Evolutionary conservation across 371 early-diverging fungal genomes (phyloP).

Genomic region (Capillidium heterosporum): DNA sequence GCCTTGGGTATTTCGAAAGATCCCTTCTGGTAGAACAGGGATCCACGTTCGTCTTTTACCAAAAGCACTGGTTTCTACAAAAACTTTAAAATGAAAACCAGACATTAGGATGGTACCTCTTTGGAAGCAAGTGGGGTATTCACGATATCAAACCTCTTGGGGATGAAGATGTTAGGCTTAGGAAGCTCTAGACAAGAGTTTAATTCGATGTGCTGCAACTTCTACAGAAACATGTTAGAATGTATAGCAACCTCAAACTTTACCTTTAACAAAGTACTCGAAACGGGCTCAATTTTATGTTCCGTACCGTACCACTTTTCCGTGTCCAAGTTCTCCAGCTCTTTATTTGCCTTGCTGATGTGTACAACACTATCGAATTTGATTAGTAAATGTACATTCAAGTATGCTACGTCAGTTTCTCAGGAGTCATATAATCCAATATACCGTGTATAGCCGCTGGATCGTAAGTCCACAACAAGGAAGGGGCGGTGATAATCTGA

Average conservation of each 20-base stretch:
- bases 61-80: background rate
- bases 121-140: slow-evolving; percentile 13
- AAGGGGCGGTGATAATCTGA: slow-evolving; percentile 44
- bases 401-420: slow-evolving; percentile 28
- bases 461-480: slow-evolving; percentile 38
- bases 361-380: background rate
- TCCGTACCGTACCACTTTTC: slow-evolving; percentile 74
- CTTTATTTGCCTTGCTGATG: background rate
- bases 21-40: background rate
- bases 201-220: background rate
- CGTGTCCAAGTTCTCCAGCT: slow-evolving; percentile 9
- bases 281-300: slow-evolving; percentile 44
- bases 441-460: slow-evolving; percentile 29
- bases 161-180: slow-evolving; percentile 66
- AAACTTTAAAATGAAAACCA: background rate
- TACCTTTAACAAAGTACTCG: slow-evolving; percentile 21
- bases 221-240: background rate
- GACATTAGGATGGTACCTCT: background rate
- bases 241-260: slow-evolving; percentile 9
- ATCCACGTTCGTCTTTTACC: background rate
- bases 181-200: slow-evolving; percentile 52
- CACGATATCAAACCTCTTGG: slow-evolving; percentile 39
- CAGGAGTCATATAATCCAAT: slow-evolving; percentile 34
- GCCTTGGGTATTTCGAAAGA: background rate
- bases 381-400: background rate